phyloP scores from a whole-genome alignment of 1,139 yeast species.

The Suhomyces bokatorum region DNA sequence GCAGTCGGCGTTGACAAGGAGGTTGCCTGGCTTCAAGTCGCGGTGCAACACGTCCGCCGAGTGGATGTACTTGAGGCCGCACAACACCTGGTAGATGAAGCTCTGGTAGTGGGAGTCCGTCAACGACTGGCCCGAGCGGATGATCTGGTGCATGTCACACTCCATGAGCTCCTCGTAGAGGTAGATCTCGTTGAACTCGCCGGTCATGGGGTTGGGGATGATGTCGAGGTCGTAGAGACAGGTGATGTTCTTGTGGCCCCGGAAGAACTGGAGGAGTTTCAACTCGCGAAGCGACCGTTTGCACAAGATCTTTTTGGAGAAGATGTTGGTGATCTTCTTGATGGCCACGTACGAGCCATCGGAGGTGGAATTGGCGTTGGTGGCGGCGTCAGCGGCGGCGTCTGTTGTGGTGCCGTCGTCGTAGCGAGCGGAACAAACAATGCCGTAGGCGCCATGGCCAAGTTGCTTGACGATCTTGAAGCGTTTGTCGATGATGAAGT shows the following conservation, averaged over 20 bases:
- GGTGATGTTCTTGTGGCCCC: conserved; percentile 92
- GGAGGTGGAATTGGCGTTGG: conserved; percentile 13
- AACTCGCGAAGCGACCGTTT: conserved; percentile 88
- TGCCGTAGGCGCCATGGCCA: conserved; percentile 97
- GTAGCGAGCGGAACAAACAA: conserved; percentile 91
- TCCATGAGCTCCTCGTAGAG: conserved; percentile 95
- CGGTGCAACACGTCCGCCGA: conserved; percentile 95
- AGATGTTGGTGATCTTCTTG: conserved; percentile 90
- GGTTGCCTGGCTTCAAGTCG: conserved; percentile 91
- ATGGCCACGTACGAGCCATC: conserved; percentile 69
- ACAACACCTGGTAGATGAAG: conserved; percentile 85
- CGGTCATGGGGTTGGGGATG: conserved; percentile 67
- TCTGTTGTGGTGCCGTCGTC: conserved; percentile 54
- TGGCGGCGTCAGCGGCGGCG: conserved; percentile 7
- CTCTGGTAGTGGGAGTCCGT: conserved; percentile 95
- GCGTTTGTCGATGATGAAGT: conserved; percentile 81
- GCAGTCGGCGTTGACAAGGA: conserved; percentile 93
- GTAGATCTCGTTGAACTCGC: conserved; percentile 85
- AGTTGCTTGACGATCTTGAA: conserved; percentile 85
- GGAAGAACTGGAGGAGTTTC: conserved; percentile 81
- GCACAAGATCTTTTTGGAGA: conserved; percentile 82
- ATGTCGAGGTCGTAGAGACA: conserved; percentile 92
- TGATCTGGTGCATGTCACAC: conserved; percentile 97
- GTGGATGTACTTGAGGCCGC: conserved; percentile 92
- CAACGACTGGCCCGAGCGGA: conserved; percentile 87